Evolutionary conservation across 2,329 filamentous ascomycete genomes (phyloP).

Genomic region (Plenodomus lindquistii): DNA sequence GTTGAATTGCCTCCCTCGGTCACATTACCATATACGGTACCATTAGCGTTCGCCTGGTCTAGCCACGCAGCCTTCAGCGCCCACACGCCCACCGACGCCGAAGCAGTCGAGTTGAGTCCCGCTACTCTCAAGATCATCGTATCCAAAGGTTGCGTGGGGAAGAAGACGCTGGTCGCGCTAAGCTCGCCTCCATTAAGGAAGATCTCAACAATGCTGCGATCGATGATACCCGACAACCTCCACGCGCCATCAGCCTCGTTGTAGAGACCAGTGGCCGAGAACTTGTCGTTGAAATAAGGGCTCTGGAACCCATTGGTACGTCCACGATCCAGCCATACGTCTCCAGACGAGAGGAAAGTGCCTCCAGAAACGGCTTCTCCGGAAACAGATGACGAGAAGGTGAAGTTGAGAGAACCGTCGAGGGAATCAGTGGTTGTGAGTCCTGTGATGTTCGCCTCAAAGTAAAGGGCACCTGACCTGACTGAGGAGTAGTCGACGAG

Average conservation of each 20-base stretch:
- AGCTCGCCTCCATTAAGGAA: slow-evolving; percentile 58
- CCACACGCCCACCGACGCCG: slow-evolving; percentile 47
- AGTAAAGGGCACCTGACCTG: slow-evolving; percentile 57
- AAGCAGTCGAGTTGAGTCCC: slow-evolving; percentile 41
- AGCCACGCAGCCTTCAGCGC: slow-evolving; percentile 46
- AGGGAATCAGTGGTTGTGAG: slow-evolving; percentile 40
- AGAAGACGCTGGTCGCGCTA: slow-evolving; percentile 57
- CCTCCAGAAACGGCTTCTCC: slow-evolving; percentile 57
- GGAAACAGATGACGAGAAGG: slow-evolving; percentile 55
- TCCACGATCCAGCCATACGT: slow-evolving; percentile 57
- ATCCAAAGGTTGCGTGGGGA: slow-evolving; percentile 50
- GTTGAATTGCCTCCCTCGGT: slow-evolving; percentile 17
- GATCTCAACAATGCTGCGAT: slow-evolving; percentile 59
- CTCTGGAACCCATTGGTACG: slow-evolving; percentile 56
- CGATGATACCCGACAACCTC: slow-evolving; percentile 55
- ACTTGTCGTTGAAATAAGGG: slow-evolving; percentile 60
- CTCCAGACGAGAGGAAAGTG: slow-evolving; percentile 52
- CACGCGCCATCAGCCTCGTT: slow-evolving; percentile 36
- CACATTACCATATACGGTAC: slow-evolving; percentile 42
- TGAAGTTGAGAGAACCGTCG: slow-evolving; percentile 55
- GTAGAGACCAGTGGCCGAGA: slow-evolving; percentile 44
- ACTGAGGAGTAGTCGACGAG: slow-evolving; percentile 57
- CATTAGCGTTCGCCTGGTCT: slow-evolving; percentile 27
- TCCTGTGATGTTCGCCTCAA: slow-evolving; percentile 58
- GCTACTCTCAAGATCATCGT: slow-evolving; percentile 37